Percentiles rank a stretch among this genome's conserved stretches.
These are phyloP conservation scores for Botrytis hyacinthi DNA, from an alignment of 2,329 filamentous ascomycete genomes.

Conservation along the genomic window DNA sequence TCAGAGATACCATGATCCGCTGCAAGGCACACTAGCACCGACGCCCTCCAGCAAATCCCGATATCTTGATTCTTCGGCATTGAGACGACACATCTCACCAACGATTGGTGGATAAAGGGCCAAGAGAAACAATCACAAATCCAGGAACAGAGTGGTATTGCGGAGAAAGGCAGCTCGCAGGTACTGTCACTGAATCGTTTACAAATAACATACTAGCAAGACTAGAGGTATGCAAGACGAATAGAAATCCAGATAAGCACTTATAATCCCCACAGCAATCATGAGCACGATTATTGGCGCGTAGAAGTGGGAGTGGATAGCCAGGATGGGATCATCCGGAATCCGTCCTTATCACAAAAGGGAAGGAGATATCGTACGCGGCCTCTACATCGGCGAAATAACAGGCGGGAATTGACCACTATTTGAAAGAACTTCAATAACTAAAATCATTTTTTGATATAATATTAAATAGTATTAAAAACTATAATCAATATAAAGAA, in stretches of 20 bases:
- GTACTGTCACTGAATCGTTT: not conserved
- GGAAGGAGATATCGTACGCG: not conserved
- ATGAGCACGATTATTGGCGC: not conserved
- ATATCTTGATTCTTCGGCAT: not conserved
- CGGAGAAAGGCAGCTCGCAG: not conserved
- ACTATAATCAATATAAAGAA: too few relatives aligned
- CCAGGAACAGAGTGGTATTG: not conserved
- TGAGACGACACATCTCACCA: not conserved
- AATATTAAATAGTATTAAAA: too few relatives aligned
- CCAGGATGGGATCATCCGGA: not conserved
- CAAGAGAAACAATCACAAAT: not conserved
- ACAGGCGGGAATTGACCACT: too few relatives aligned
- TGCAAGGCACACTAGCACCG: not conserved
- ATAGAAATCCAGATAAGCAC: not conserved
- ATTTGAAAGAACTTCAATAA: too few relatives aligned
- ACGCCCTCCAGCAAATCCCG: not conserved
- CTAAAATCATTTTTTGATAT: too few relatives aligned
- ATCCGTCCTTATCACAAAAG: not conserved
- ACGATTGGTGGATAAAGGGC: slow-evolving; percentile 5
- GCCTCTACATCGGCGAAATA: too few relatives aligned
- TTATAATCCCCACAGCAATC: not conserved
- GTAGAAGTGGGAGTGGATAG: not conserved
- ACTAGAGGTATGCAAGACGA: not conserved
- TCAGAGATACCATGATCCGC: not conserved
- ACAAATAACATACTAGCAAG: not conserved